phyloP scores from a whole-genome alignment of 2,329 filamentous ascomycete genomes.

The Leptoxyphium fumago region DNA sequence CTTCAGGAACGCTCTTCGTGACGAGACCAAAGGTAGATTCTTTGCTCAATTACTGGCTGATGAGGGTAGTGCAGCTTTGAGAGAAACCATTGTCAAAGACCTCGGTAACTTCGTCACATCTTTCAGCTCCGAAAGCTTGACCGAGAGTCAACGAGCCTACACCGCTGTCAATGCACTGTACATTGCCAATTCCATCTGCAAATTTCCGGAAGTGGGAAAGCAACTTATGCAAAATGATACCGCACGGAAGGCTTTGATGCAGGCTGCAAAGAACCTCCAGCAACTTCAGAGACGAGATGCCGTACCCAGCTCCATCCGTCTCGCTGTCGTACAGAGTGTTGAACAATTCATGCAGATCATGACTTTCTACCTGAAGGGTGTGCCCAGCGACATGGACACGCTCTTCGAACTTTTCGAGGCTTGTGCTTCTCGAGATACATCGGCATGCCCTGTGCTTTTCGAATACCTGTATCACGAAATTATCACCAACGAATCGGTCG shows the following conservation, averaged over 20 bases:
- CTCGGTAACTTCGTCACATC: slow-evolving; percentile 56
- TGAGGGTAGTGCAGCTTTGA: slow-evolving; percentile 56
- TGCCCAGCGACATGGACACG: slow-evolving; percentile 51
- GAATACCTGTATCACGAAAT: slow-evolving; percentile 75
- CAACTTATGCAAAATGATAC: slow-evolving; percentile 49
- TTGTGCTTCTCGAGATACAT: slow-evolving; percentile 70
- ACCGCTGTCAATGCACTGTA: slow-evolving; percentile 80
- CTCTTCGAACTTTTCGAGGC: slow-evolving; percentile 75
- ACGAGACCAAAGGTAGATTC: slow-evolving; percentile 78
- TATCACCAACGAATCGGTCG: slow-evolving; percentile 69
- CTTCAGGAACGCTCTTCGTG: slow-evolving; percentile 64
- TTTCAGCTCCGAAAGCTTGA: slow-evolving; percentile 46
- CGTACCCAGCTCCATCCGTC: slow-evolving; percentile 56
- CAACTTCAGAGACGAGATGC: slow-evolving; percentile 53
- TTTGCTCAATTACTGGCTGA: slow-evolving; percentile 75
- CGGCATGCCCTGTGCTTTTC: slow-evolving; percentile 58
- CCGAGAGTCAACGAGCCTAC: slow-evolving; percentile 53
- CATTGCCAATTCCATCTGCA: slow-evolving; percentile 63
- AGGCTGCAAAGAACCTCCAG: slow-evolving; percentile 65
- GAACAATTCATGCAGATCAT: slow-evolving; percentile 80
- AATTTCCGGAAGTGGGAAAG: slow-evolving; percentile 45
- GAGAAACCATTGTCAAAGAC: slow-evolving; percentile 60
- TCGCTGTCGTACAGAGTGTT: slow-evolving; percentile 76
- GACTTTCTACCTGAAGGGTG: slow-evolving; percentile 61
- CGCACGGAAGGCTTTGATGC: slow-evolving; percentile 44